A percentile compares a stretch with the other conserved stretches of the same genome.
Evolutionary conservation across 164 flowering plant genomes (phyloP).

Genomic region (Umbilicus rupestris): DNA sequence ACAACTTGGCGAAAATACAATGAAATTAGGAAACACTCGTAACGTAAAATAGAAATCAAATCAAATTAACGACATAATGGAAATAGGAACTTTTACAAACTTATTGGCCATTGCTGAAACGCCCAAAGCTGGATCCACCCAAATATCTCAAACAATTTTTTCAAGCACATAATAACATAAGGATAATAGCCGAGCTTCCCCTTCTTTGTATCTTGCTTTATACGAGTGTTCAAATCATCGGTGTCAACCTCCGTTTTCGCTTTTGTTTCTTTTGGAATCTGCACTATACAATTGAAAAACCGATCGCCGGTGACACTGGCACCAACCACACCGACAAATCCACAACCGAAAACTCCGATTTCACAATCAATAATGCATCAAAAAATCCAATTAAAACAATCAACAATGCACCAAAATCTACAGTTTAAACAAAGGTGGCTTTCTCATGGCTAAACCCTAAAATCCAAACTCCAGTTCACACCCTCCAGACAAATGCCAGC

Average conservation of each 20-base stretch:
- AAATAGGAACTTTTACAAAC: not conserved
- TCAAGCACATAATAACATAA: not conserved
- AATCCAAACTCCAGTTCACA: no score
- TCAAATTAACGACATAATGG: not conserved
- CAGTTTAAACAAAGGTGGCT: not conserved
- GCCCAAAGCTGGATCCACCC: not conserved
- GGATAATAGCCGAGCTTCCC: slow-evolving; percentile 2
- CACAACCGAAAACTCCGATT: not conserved
- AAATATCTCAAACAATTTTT: not conserved
- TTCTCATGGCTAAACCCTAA: no score
- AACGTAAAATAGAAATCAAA: not conserved
- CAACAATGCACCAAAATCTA: not conserved
- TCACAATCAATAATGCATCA: not conserved
- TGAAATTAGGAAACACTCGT: not conserved
- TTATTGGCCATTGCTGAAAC: not conserved
- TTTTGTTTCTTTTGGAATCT: slow-evolving; percentile 56
- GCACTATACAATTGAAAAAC: slow-evolving; percentile 72
- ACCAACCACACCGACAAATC: not conserved
- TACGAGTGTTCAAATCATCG: slow-evolving; percentile 44
- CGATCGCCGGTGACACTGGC: slow-evolving; percentile 44
- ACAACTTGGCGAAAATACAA: not conserved
- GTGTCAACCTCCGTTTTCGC: slow-evolving; percentile 99
- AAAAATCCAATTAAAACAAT: not conserved
- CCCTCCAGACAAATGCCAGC: no score
- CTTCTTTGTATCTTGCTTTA: slow-evolving; percentile 90